Base-by-base conservation (phyloP, 2,329 filamentous ascomycete genomes). In the Ceratocystiopsis brevicomis region DNA sequence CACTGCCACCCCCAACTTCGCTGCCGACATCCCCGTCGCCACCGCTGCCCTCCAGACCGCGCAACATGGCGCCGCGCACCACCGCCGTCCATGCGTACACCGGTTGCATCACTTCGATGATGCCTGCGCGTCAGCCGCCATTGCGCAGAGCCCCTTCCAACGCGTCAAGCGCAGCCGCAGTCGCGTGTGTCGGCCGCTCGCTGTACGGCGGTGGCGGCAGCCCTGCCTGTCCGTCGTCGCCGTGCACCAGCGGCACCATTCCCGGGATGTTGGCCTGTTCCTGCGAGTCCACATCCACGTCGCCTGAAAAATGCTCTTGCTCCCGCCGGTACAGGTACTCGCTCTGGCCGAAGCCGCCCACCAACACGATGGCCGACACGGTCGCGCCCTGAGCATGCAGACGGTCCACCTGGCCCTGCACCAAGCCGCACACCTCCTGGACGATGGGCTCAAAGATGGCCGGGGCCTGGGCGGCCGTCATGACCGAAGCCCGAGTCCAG, bases 31-130 rank as follows among this genome's bases (percentile, higher is more conserved):
- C 25, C 5, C 25, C 25, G 25, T 21, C 19, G 19, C 25, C 25
- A 9, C 8, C 25, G 5, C 25, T 9, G 25, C 25, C 10, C 56
- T 87, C 81, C 15, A 87, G 58, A 0, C 81, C 81, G 40, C 81
- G 66, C 42, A 87, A 59, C 10, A 86, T 81, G 0, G 82, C 82
- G 8, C 82, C 82, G 46, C 82, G 67, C 6, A 87, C 81, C 2
- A 86, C 81, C 0, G 81, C 80, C 9, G 81, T 86, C 81, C 81
- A 86, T 1, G 81, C 80, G 55, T 87, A 82, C 42, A 86, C 69
- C 1, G 81, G 80, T 59, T 88, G 81, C 71, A 87, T 82, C 25
- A 87, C 78, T 59, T 86, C 79, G 36, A 87, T 77, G 1, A 71
- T 73, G 5, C n/a, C n/a, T n/a, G n/a, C n/a, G n/a, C n/a, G n/a